Conservation (phyloP, 2,329 filamentous ascomycete genomes). For the Arthrocladium fulminans region DNA sequence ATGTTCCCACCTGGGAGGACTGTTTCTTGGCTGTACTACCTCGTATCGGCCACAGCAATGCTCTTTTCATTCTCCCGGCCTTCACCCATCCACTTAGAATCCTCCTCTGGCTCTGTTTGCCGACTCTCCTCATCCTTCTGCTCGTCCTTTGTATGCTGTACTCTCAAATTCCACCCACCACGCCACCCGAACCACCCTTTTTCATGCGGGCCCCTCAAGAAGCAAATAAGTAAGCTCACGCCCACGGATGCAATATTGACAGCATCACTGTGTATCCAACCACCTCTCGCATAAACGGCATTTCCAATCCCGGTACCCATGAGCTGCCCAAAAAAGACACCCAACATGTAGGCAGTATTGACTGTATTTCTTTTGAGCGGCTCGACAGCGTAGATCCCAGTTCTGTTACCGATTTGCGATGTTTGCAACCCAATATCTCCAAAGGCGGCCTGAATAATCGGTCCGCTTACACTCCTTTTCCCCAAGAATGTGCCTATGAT, state of each 20-base stretch:
- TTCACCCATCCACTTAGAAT: not conserved
- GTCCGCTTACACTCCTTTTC: slow-evolving; percentile 56
- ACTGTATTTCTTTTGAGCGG: slow-evolving; percentile 64
- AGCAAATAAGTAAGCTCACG: slow-evolving; percentile 39
- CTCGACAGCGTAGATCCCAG: slow-evolving; percentile 61
- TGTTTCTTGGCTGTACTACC: too few species aligned
- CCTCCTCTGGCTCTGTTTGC: not conserved
- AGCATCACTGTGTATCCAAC: slow-evolving; percentile 50
- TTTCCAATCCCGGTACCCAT: slow-evolving; percentile 57
- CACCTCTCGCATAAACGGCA: slow-evolving; percentile 46
- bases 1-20: too few species aligned
- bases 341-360: slow-evolving; percentile 75
- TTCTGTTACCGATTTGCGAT: slow-evolving; percentile 63
- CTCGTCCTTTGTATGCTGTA: slow-evolving; percentile 8
- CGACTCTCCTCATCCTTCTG: not conserved
- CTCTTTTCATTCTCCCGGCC: not conserved
- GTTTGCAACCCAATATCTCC: slow-evolving; percentile 66
- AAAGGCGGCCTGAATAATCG: slow-evolving; percentile 61
- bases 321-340: slow-evolving; percentile 64
- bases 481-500: slow-evolving; percentile 61
- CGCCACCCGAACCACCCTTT: slow-evolving; percentile 52
- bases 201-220: slow-evolving; percentile 48
- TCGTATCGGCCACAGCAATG: not conserved
- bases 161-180: slow-evolving; percentile 46
- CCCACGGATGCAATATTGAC: slow-evolving; percentile 48